These are phyloP conservation scores for Leishmania tropica DNA, from an alignment of 208 protist genomes.

Conservation along the genomic window DNA sequence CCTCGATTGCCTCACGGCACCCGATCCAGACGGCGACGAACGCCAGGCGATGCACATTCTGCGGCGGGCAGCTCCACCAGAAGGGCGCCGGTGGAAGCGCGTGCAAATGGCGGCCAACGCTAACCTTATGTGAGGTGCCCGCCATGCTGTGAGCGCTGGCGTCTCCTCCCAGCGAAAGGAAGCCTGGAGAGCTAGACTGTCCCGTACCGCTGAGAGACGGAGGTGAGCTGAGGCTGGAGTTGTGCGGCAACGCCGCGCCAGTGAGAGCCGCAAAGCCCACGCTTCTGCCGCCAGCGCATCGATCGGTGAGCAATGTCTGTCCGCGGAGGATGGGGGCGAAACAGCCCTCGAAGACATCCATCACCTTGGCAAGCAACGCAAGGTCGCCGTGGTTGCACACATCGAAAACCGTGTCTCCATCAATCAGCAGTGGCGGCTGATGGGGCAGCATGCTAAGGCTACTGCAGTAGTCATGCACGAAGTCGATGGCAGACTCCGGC, in stretches of 20 bases:
- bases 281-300: constrained; percentile 1
- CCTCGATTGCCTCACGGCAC: constrained; percentile 43
- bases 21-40: constrained; percentile 64
- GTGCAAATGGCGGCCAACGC: constrained; percentile 18
- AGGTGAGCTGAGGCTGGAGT: constrained; percentile 18
- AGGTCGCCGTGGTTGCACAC: constrained; percentile 58
- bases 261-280: constrained; percentile 4
- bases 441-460: constrained; percentile 30
- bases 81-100: constrained; percentile 33
- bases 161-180: constrained; percentile 10
- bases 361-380: constrained; percentile 35
- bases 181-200: not conserved
- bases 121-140: constrained; percentile 7
- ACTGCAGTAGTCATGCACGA: constrained; percentile 36
- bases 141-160: constrained; percentile 17
- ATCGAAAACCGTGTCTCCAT: constrained; percentile 39
- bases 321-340: constrained; percentile 64
- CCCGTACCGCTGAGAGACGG: constrained; percentile 15
- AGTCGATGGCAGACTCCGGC: constrained; percentile 20
- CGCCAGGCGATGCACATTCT: constrained; percentile 67
- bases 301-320: constrained; percentile 39
- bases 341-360: constrained; percentile 51
- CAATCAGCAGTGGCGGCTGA: constrained; percentile 50
- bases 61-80: constrained; percentile 56
- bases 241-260: not conserved